Percentiles rank a stretch among this genome's conserved stretches.
Conservation (phyloP, 148 eudicot species). For the Arctostaphylos glauca region DNA sequence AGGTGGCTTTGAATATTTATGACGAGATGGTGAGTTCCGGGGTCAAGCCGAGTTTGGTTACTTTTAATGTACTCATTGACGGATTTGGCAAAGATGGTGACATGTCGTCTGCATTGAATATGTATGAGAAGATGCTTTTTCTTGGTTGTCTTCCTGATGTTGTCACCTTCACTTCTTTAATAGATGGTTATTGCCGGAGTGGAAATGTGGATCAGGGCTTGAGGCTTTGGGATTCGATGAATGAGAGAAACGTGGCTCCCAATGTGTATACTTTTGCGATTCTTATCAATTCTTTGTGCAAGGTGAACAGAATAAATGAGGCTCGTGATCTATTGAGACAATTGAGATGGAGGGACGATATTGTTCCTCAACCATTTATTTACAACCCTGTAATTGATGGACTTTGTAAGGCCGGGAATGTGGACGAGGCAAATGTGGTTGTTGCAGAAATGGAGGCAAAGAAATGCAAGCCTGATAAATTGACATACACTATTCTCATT, state of each 20-base stretch:
- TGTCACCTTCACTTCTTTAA: slow-evolving; percentile 62
- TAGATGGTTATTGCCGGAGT: slow-evolving; percentile 66
- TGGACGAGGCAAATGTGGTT: slow-evolving; percentile 74
- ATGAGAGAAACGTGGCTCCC: slow-evolving; percentile 44
- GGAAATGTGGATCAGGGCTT: slow-evolving; percentile 66
- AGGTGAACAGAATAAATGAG: slow-evolving; percentile 67
- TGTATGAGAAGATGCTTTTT: slow-evolving; percentile 57
- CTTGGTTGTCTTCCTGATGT: slow-evolving; percentile 74
- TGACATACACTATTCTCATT: slow-evolving; percentile 89
- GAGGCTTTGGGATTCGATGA: slow-evolving; percentile 68
- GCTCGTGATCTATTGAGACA: slow-evolving; percentile 62
- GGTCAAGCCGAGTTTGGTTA: slow-evolving; percentile 55
- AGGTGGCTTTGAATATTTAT: slow-evolving; percentile 51
- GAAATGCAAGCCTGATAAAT: slow-evolving; percentile 68
- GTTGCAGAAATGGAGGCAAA: slow-evolving; percentile 75
- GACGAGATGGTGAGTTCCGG: slow-evolving; percentile 59
- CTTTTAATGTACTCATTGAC: slow-evolving; percentile 69
- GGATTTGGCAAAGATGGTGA: slow-evolving; percentile 77
- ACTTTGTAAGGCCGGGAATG: slow-evolving; percentile 76
- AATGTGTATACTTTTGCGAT: slow-evolving; percentile 65
- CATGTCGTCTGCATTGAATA: slow-evolving; percentile 46
- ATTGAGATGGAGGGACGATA: slow-evolving; percentile 52
- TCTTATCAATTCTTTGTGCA: slow-evolving; percentile 71
- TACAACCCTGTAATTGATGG: slow-evolving; percentile 95
- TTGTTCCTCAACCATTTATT: slow-evolving; percentile 60